These are phyloP conservation scores for Beauveria medogensis DNA, from an alignment of 2,329 filamentous ascomycete genomes.

Conservation along the genomic window DNA sequence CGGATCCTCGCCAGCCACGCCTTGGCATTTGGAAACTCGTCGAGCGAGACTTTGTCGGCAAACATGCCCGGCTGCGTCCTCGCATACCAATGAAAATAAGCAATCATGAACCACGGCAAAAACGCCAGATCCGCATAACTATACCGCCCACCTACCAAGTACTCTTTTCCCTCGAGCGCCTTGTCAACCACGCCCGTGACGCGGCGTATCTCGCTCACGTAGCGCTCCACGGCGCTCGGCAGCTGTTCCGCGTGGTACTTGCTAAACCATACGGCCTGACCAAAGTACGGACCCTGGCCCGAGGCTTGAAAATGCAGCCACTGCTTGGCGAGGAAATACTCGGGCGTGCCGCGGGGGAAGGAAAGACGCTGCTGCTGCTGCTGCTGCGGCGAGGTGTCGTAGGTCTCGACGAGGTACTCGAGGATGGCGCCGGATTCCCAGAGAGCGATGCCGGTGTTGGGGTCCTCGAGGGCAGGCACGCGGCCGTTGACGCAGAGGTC, in stretches of 20 bases:
- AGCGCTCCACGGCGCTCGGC: constrained; percentile 23
- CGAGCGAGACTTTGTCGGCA: background rate
- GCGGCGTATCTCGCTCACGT: constrained; percentile 22
- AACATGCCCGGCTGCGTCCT: background rate
- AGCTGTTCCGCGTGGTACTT: constrained; percentile 21
- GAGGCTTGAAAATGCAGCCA: constrained; percentile 31
- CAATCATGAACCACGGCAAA: constrained; percentile 3
- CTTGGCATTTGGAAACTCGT: background rate
- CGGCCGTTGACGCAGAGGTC: constrained; percentile 14
- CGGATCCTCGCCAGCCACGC: constrained; percentile 1
- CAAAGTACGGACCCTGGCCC: constrained; percentile 32
- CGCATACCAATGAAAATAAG: background rate
- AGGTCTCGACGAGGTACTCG: constrained; percentile 12
- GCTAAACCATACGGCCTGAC: constrained; percentile 26
- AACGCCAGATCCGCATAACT: constrained; percentile 1
- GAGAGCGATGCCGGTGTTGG: constrained; percentile 11
- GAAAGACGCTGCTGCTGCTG: constrained; percentile 13
- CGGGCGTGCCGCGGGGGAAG: constrained; percentile 15
- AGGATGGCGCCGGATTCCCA: constrained; percentile 15
- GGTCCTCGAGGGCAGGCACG: constrained; percentile 11
- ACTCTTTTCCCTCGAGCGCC: background rate
- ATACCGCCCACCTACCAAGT: constrained; percentile 1
- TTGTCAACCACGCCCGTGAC: constrained; percentile 5
- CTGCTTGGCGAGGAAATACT: constrained; percentile 26
- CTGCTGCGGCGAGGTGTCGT: constrained; percentile 7